These are phyloP conservation scores for Pythium sukuiense DNA, from an alignment of 352 stramenopile genomes.

Conservation along the genomic window DNA sequence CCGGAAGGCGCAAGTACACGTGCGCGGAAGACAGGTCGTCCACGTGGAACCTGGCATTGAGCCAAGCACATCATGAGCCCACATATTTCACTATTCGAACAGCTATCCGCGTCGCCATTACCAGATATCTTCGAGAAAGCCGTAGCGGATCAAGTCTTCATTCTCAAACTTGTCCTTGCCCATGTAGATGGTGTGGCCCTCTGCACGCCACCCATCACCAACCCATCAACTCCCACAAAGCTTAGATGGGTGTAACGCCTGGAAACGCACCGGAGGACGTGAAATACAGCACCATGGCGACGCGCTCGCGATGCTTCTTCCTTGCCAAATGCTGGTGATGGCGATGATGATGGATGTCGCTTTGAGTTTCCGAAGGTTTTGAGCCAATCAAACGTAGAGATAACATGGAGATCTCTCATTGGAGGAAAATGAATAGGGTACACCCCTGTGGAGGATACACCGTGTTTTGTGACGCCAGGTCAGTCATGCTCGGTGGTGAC, in stretches of 20 bases:
- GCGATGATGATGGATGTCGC: slow-evolving; percentile 1
- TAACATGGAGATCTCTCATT: not conserved
- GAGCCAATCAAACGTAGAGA: slow-evolving; percentile 3
- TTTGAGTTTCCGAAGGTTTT: not conserved
- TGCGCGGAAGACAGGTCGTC: slow-evolving; percentile 98
- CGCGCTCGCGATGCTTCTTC: not conserved
- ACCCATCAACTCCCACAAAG: not conserved
- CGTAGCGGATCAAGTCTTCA: slow-evolving; percentile 98
- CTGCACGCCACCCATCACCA: slow-evolving; percentile 28
- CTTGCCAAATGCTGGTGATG: not conserved
- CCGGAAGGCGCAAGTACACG: slow-evolving; percentile 95
- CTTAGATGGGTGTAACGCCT: not conserved
- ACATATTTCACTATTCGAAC: too few relatives aligned
- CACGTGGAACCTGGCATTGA: slow-evolving; percentile 98
- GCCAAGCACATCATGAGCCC: too few relatives aligned
- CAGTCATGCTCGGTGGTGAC: not conserved
- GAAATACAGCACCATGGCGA: slow-evolving; percentile 79
- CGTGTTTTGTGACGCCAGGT: not conserved
- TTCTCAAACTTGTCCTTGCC: slow-evolving; percentile 99
- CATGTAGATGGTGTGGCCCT: slow-evolving; percentile 95
- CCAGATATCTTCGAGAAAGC: slow-evolving; percentile 95
- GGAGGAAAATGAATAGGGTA: not conserved
- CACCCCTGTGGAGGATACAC: not conserved
- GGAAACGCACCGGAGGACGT: slow-evolving; percentile 70
- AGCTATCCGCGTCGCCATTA: too few relatives aligned